phyloP scores from a whole-genome alignment of 2,329 filamentous ascomycete genomes.

The Neurospora sp. region DNA sequence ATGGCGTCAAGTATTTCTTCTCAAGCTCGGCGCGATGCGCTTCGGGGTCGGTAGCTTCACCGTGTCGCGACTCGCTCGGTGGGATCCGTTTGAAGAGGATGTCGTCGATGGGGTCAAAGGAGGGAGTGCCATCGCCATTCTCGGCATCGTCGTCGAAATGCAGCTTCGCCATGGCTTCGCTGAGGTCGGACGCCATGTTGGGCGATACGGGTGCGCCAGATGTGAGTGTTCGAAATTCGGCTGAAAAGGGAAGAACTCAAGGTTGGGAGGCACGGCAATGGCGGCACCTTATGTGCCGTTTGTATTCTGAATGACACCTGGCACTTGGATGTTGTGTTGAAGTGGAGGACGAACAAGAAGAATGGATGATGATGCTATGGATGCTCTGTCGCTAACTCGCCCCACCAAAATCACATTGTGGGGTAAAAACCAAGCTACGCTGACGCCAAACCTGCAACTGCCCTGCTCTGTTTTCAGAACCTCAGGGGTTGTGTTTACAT shows the following conservation, averaged over 20 bases:
- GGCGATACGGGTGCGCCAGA: not conserved
- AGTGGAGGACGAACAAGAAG: not conserved
- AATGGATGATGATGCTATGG: not conserved
- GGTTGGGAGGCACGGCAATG: not conserved
- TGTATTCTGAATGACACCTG: not conserved
- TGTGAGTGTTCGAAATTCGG: not conserved
- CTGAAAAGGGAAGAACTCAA: not conserved
- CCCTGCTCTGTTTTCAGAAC: not conserved
- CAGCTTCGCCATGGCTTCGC: conserved; percentile 40
- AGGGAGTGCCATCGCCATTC: conserved; percentile 25
- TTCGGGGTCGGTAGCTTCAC: conserved; percentile 39
- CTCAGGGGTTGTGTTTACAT: conserved; percentile 4
- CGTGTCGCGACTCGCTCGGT: conserved; percentile 12
- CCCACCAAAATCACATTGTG: conserved; percentile 6
- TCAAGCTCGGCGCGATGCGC: conserved; percentile 63
- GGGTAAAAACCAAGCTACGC: not conserved
- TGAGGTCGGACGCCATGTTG: conserved; percentile 27
- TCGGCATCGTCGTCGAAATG: conserved; percentile 28
- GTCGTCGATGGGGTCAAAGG: conserved; percentile 40
- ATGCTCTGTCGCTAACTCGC: not conserved
- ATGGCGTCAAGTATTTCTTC: conserved; percentile 67
- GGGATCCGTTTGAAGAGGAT: conserved; percentile 34
- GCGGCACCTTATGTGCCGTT: not conserved
- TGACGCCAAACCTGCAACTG: conserved; percentile 1
- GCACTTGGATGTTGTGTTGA: not conserved